Base-by-base conservation (phyloP, 2,329 filamentous ascomycete species). In the Monosporascus cannonballus region DNA sequence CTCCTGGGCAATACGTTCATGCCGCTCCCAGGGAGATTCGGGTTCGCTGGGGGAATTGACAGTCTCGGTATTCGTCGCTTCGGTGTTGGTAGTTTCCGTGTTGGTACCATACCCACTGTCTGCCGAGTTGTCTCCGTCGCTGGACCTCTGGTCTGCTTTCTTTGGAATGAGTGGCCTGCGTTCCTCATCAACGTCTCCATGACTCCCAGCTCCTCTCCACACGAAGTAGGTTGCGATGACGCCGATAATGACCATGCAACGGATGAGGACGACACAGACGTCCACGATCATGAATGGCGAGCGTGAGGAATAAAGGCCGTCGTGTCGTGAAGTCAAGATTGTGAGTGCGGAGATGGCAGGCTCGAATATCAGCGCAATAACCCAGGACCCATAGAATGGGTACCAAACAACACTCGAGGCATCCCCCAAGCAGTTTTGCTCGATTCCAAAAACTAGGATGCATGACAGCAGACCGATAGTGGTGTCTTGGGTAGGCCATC, bases 351-450 rank as follows among this genome's bases (percentile, higher is more conserved):
- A 64, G 34, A 83, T 69, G 48, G 65, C 60, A 0, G 76, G 64
- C 61, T 90, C 86, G 37, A 81, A 78, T 15, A 74, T 59, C 7
- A 86, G 67, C 15, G 79, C 80, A 17, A 87, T 66, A 30, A 79
- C 58, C 76, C 85, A 87, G 14, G 81, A 80, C 18, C 83, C 84
- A 56, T 80, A 79, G 56, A 83, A 84, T 0, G 85, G 83, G 59
- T 85, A 83, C 76, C 83, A 85, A 9, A 82, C 74, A 2, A 76
- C 73, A 49, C 75, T 72, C 30, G 72, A 64, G 18, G 73, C 71
- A 50, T 81, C 78, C 2, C 74, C 69, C 15, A 87, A 72, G 20
- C 75, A 75, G 41, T 79, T 73, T 54, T 83, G 71, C 59, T 86
- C 75, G 15, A 85, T 76, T 3, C 81, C 78, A 66, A 85, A 89